phyloP scores from a whole-genome alignment of 164 flowering plant species.

The Berberis thunbergii region DNA sequence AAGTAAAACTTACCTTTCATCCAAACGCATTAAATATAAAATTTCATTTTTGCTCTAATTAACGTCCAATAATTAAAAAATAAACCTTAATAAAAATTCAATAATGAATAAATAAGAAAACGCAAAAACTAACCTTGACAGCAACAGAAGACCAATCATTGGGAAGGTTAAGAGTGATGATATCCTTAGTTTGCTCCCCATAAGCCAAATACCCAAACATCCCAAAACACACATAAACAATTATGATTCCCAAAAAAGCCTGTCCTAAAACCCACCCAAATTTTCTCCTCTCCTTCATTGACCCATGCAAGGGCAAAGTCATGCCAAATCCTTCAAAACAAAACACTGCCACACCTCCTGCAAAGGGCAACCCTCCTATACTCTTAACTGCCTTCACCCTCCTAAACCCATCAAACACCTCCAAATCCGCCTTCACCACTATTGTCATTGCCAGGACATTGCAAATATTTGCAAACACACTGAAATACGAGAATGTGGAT shows the following conservation, averaged over 20 bases:
- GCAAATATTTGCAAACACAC: slow-evolving; percentile 23
- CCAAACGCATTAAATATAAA: no score
- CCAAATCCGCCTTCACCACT: slow-evolving; percentile 18
- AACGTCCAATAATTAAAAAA: no score
- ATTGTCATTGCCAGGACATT: slow-evolving; percentile 22
- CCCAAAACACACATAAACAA: slow-evolving; percentile 18
- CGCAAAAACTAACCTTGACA: slow-evolving; percentile 10
- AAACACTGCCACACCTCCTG: slow-evolving; percentile 24
- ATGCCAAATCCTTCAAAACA: slow-evolving; percentile 26
- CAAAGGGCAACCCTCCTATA: slow-evolving; percentile 12
- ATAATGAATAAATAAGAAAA: no score
- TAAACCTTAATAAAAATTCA: no score
- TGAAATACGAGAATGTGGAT: slow-evolving; percentile 19
- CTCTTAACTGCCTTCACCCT: slow-evolving; percentile 7
- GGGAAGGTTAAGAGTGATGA: slow-evolving; percentile 24
- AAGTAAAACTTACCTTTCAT: no score
- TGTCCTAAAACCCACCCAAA: slow-evolving; percentile 12
- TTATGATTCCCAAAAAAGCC: slow-evolving; percentile 13
- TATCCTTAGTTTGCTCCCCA: slow-evolving; percentile 23
- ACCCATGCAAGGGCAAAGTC: slow-evolving; percentile 21
- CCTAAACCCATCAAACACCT: slow-evolving; percentile 10
- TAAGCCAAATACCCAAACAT: slow-evolving; percentile 24
- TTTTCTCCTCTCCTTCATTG: slow-evolving; percentile 16
- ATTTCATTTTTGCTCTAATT: no score
- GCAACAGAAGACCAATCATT: slow-evolving; percentile 20